phyloP scores from a whole-genome alignment of 2,329 filamentous ascomycete species.

The Tolypocladium pustulatum region DNA sequence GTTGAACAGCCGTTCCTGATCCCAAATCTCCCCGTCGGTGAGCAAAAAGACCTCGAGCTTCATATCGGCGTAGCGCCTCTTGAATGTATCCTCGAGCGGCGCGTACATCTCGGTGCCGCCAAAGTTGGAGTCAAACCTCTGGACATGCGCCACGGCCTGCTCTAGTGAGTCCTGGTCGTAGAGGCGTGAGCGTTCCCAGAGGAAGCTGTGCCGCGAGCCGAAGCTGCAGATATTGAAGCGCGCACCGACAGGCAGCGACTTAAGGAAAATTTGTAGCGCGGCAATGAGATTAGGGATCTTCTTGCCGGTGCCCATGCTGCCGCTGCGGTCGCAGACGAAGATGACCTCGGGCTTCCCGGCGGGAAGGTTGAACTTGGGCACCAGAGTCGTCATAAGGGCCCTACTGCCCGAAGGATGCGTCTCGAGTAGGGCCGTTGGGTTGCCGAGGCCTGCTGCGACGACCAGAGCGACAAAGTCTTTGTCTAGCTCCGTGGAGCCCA shows the following conservation, averaged over 20 bases:
- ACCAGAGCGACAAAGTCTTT: constrained; percentile 60
- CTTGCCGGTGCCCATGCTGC: constrained; percentile 42
- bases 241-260: constrained; percentile 51
- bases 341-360: constrained; percentile 50
- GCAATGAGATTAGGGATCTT: constrained; percentile 43
- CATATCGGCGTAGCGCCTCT: constrained; percentile 30
- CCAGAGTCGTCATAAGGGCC: constrained; percentile 60
- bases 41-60: constrained; percentile 44
- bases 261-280: constrained; percentile 53
- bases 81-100: constrained; percentile 33
- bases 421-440: constrained; percentile 57
- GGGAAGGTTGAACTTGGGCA: constrained; percentile 58
- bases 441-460: constrained; percentile 45
- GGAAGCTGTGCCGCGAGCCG: constrained; percentile 33
- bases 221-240: constrained; percentile 66
- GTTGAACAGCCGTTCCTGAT: constrained; percentile 29
- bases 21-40: constrained; percentile 47
- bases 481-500: constrained; percentile 41
- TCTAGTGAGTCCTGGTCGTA: constrained; percentile 34
- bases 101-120: constrained; percentile 43
- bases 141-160: constrained; percentile 30
- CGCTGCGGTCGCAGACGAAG: constrained; percentile 63
- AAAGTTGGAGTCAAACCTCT: constrained; percentile 31
- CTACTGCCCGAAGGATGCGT: constrained; percentile 52
- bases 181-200: constrained; percentile 35